Conservation (phyloP, 2,329 filamentous ascomycete genomes). For the Epichloe bromicola region DNA sequence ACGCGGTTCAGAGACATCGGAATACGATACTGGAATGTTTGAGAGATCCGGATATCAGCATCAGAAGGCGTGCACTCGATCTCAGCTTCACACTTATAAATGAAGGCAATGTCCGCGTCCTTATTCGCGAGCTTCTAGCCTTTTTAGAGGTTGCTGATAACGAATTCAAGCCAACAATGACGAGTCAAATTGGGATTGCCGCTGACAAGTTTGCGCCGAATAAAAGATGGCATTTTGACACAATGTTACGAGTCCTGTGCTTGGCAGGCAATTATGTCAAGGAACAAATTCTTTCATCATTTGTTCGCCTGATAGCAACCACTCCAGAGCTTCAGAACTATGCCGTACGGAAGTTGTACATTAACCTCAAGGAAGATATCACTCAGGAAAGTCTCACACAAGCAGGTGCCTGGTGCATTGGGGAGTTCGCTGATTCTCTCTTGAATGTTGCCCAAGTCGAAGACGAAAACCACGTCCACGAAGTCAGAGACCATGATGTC, state of each 20-base stretch:
- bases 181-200: slow-evolving; percentile 91
- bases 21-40: slow-evolving; percentile 97
- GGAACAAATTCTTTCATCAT: slow-evolving; percentile 93
- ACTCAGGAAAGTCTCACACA: slow-evolving; percentile 92
- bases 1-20: slow-evolving; percentile 89
- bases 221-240: slow-evolving; percentile 97
- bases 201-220: slow-evolving; percentile 93
- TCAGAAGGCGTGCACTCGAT: slow-evolving; percentile 85
- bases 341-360: slow-evolving; percentile 87
- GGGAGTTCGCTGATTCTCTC: slow-evolving; percentile 89
- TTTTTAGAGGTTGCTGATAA: slow-evolving; percentile 96
- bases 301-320: slow-evolving; percentile 88
- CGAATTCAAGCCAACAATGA: slow-evolving; percentile 98
- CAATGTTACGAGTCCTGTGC: slow-evolving; percentile 86
- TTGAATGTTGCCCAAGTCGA: slow-evolving; percentile 83
- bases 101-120: slow-evolving; percentile 83
- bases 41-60: slow-evolving; percentile 95
- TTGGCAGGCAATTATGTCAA: slow-evolving; percentile 95
- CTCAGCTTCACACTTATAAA: slow-evolving; percentile 98
- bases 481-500: slow-evolving; percentile 77
- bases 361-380: slow-evolving; percentile 85
- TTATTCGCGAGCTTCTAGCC: slow-evolving; percentile 84
- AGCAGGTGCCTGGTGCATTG: slow-evolving; percentile 92
- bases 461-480: slow-evolving; percentile 73
- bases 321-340: slow-evolving; percentile 93